phyloP scores from a whole-genome alignment of 352 stramenopile species.

The Phytophthora constricta region DNA sequence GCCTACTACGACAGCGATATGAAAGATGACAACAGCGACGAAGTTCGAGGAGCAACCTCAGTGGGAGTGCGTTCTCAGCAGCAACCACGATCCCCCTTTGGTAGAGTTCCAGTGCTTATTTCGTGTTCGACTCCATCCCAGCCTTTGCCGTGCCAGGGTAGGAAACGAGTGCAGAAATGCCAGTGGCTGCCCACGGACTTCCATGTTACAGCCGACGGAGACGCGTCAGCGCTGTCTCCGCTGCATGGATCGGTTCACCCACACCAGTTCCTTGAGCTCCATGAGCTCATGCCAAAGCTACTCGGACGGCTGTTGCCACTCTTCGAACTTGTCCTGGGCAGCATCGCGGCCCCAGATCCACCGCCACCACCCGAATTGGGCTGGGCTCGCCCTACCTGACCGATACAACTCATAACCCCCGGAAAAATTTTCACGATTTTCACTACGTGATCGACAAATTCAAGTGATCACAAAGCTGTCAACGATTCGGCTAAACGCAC shows the following conservation, averaged over 20 bases:
- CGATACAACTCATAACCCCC: neutral
- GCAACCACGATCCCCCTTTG: neutral
- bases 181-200: conserved; percentile 31
- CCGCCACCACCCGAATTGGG: conserved; percentile 5
- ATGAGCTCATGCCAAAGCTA: conserved; percentile 3
- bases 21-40: neutral
- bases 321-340: conserved; percentile 20
- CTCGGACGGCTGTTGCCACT: conserved; percentile 7
- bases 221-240: conserved; percentile 5
- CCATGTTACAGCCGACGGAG: conserved; percentile 9
- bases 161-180: neutral
- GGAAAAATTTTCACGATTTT: no score
- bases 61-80: neutral
- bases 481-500: conserved; percentile 11
- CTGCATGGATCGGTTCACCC: conserved; percentile 22
- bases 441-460: conserved; percentile 7
- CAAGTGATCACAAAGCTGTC: conserved; percentile 22
- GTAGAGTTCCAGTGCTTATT: neutral
- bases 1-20: neutral
- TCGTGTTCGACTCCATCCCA: neutral
- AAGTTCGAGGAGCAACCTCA: neutral
- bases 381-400: conserved; percentile 3
- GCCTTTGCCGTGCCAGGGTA: neutral
- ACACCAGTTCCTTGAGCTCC: conserved; percentile 12
- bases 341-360: conserved; percentile 5